A percentile compares a stretch with the other conserved stretches of the same genome.
Evolutionary conservation across 495 filamentous ascomycete genomes (phyloP).

Genomic region (Haplographium delicatum): DNA sequence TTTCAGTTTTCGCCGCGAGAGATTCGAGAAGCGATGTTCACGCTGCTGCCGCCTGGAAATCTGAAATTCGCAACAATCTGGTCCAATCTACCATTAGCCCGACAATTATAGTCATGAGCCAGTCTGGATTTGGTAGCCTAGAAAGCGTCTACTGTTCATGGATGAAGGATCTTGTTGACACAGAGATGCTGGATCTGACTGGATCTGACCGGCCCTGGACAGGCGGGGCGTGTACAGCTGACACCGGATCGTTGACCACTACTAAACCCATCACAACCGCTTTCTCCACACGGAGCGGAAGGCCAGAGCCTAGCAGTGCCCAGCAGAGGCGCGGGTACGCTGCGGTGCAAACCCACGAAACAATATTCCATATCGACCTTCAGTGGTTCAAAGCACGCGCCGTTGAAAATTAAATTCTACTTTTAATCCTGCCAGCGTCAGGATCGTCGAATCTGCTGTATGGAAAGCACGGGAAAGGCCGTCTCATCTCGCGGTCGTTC

Average conservation of each 20-base stretch:
- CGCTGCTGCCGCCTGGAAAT: slow-evolving; percentile 13
- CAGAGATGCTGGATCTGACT: too few relatives aligned
- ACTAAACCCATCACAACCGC: not conserved
- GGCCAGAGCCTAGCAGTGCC: too few relatives aligned
- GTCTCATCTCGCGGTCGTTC: not conserved
- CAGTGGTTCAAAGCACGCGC: slow-evolving; percentile 13
- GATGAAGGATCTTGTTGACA: too few relatives aligned
- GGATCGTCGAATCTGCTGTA: not conserved
- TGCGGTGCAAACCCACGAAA: slow-evolving; percentile 7
- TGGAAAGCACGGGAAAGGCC: not conserved
- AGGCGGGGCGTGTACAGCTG: not conserved
- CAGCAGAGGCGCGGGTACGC: slow-evolving; percentile 3
- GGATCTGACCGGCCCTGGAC: too few relatives aligned
- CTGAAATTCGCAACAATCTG: too few relatives aligned
- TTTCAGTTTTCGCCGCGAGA: not conserved
- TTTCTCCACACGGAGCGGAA: too few relatives aligned
- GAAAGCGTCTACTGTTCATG: too few relatives aligned
- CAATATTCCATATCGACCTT: slow-evolving; percentile 6
- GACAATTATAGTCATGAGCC: not conserved
- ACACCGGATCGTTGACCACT: slow-evolving; percentile 8
- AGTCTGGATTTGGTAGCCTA: too few relatives aligned
- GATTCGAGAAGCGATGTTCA: slow-evolving; percentile 1
- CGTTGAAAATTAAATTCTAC: slow-evolving; percentile 10
- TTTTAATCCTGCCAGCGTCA: not conserved
- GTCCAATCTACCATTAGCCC: not conserved